Conservation (phyloP, 2,329 filamentous ascomycete species). For the Nemania sp. region DNA sequence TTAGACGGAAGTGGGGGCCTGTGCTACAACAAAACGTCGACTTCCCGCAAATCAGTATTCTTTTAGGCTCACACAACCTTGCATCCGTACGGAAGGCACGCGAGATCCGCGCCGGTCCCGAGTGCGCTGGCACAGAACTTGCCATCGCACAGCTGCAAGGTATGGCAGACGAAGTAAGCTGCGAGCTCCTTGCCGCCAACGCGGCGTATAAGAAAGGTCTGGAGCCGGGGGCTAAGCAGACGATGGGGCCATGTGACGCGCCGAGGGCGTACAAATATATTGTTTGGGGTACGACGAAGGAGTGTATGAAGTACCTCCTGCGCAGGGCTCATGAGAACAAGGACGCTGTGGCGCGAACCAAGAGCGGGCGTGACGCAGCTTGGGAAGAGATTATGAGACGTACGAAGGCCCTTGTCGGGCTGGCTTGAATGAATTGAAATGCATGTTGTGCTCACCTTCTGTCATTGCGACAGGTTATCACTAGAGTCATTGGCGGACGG, state of each 20-base stretch:
- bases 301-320: slow-evolving; percentile 89
- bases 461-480: not conserved
- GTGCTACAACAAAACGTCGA: slow-evolving; percentile 58
- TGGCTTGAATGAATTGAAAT: too few species aligned
- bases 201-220: not conserved
- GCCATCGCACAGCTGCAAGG: slow-evolving; percentile 87
- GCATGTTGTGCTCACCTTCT: not conserved
- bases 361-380: slow-evolving; percentile 72
- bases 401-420: slow-evolving; percentile 56
- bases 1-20: slow-evolving; percentile 71
- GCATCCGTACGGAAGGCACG: slow-evolving; percentile 73
- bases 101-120: slow-evolving; percentile 61
- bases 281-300: slow-evolving; percentile 76
- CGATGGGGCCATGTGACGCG: slow-evolving; percentile 29
- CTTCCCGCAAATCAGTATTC: slow-evolving; percentile 71
- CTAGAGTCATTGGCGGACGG: not conserved
- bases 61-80: slow-evolving; percentile 87
- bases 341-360: slow-evolving; percentile 74
- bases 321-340: slow-evolving; percentile 80
- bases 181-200: slow-evolving; percentile 61
- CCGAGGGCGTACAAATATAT: slow-evolving; percentile 72
- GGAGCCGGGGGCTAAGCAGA: not conserved
- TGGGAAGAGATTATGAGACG: slow-evolving; percentile 70
- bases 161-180: slow-evolving; percentile 94
- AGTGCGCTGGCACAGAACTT: slow-evolving; percentile 57